Evolutionary conservation across 148 eudicot genomes (phyloP), one percentile per base, ranked within the genome.

Genomic region (Limonium bicolor): DNA sequence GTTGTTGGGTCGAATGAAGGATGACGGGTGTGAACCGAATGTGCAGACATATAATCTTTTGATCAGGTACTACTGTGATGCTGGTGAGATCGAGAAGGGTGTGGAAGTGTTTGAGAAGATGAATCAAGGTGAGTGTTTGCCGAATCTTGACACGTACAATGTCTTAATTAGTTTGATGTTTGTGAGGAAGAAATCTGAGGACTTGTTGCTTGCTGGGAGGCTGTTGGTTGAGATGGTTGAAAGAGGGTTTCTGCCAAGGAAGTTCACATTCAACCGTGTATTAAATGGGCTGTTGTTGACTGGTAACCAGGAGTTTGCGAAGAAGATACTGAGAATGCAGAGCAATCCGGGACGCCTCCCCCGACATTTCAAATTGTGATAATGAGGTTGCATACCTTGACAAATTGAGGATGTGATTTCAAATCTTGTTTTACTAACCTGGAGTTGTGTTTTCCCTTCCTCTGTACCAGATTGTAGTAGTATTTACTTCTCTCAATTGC

Each of bases 101-200:
- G 57, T 90, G 65, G 71, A 69, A n/a, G 64, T 77, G 40, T 90
- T 84, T 54, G 65, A 65, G 46, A 62, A 50, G 60, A 80, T 90
- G 95, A 64, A 62, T 34, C 25, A 45, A 30, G 86, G 71, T 54
- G 55, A 66, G 23, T 90, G 93, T 58, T 64, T 90, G 65, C 97
- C 97, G 2, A 84, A 80, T 71, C 69, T 77, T 60, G 97, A 90
- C 68, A 84, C 95, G 0, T 90, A 90, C 57, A 84, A 90, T 61
- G 56, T 90, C 19, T 48, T 90, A 60, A 78, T 90, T 20, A 66
- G 64, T 34, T 59, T 76, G 5, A 84, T 72, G 77, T 90, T 90
- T 75, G 82, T 67, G 46, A 65, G 95, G 76, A 78, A 75, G 51
- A 80, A 63, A 42, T 56, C 93, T 3, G 93, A 84, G 49, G 95